Evolutionary conservation across 164 flowering plant species (phyloP), one percentile per base, ranked within the genome.

Genomic region (Amborella trichopoda): DNA sequence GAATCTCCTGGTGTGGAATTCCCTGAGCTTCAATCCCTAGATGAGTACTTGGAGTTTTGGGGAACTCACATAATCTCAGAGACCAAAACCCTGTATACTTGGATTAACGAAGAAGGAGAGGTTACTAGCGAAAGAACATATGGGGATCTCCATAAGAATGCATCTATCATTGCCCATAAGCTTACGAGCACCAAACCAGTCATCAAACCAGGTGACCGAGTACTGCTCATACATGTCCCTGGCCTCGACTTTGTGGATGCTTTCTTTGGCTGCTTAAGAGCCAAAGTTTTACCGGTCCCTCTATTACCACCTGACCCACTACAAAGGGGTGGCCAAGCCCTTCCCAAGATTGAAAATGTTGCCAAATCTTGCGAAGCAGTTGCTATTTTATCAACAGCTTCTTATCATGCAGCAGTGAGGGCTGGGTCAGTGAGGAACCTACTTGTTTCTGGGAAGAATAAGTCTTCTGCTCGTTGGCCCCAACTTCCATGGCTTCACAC

Each of bases 401-500:
- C 65, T 21, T 78, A 80, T 58, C 94, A 75, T 33, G 41, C 73
- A 9, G 83, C 81, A 51, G 83, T 83, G 58, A 58, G 80, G 18
- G 77, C 74, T 46, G 86, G 86, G 16, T 40, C 47, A 0, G 71
- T 78, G 49, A 83, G 72, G 66, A 71, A 55, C 40, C 19, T 68
- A 61, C 55, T 80, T 34, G 52, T 63, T 24, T 57, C 72, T 44
- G 20, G 61, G 2, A 58, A 58, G 21, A 68, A 67, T 33, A 76
- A 64, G 58, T 26, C 50, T 44, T 48, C 68, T 5, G 78, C 47
- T 32, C 51, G 50, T 9, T 83, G 94, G 94, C 94, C 94, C 25
- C 56, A 78, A 44, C 88, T 83, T 55, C 81, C 85, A 23, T 83
- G 94, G 94, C 22, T 83, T 27, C 74, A 78, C 55, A 83, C 94